Conservation (phyloP, 441 rosid species). For the Viola pubescens region DNA sequence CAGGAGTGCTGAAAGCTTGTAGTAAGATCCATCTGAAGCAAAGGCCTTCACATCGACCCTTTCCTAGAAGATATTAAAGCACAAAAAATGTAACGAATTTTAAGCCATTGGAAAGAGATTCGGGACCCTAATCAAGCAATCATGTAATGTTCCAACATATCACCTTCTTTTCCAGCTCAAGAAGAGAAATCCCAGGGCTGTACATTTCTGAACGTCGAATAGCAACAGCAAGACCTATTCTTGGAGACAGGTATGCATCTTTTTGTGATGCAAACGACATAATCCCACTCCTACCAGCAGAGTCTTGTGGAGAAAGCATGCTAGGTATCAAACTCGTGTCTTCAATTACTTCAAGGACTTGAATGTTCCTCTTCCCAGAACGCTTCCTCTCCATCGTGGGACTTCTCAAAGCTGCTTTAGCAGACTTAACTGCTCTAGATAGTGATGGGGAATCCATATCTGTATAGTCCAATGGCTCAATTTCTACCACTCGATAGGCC, state of each 20-base stretch:
- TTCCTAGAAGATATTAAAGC: slow-evolving; percentile 51
- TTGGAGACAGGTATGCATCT: slow-evolving; percentile 65
- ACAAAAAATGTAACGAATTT: slow-evolving; percentile 10
- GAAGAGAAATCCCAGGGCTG: slow-evolving; percentile 93
- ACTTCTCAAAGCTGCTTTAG: slow-evolving; percentile 48
- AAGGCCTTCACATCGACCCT: slow-evolving; percentile 86
- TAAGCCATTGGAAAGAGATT: slow-evolving; percentile 15
- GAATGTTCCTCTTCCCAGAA: slow-evolving; percentile 50
- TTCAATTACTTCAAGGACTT: slow-evolving; percentile 80
- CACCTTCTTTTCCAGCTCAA: slow-evolving; percentile 98
- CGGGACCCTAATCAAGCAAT: background rate
- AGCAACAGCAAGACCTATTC: slow-evolving; percentile 88
- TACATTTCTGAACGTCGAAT: slow-evolving; percentile 67
- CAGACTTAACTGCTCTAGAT: slow-evolving; percentile 70
- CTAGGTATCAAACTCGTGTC: slow-evolving; percentile 88
- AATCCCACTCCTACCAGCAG: slow-evolving; percentile 70
- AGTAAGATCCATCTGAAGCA: slow-evolving; percentile 73
- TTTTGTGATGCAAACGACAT: slow-evolving; percentile 68
- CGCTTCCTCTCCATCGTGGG: slow-evolving; percentile 52
- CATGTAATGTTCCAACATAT: slow-evolving; percentile 9
- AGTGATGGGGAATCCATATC: slow-evolving; percentile 52
- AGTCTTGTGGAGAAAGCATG: slow-evolving; percentile 98
- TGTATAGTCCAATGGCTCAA: slow-evolving; percentile 62
- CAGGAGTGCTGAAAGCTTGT: slow-evolving; percentile 77
- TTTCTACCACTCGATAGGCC: slow-evolving; percentile 82